A percentile compares a stretch with the other conserved stretches of the same genome.
Conservation (phyloP, 352 stramenopile species). For the Salisapilia sapeloensis region DNA sequence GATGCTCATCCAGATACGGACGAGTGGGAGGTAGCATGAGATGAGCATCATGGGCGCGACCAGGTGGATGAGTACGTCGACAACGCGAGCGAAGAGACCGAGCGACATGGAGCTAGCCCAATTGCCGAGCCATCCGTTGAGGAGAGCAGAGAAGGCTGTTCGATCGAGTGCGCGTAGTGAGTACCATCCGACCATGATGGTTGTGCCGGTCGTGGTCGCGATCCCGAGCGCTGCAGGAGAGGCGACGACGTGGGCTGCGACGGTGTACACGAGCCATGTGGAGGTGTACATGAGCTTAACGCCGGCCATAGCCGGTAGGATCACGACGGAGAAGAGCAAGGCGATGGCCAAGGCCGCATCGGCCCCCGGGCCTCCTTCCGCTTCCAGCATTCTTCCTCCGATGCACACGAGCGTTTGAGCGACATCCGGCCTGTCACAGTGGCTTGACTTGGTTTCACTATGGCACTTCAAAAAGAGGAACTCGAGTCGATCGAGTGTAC, state of each 20-base stretch:
- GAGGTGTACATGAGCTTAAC: conserved; percentile 67
- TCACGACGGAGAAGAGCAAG: conserved; percentile 42
- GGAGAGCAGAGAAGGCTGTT: conserved; percentile 47
- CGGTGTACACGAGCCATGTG: conserved; percentile 58
- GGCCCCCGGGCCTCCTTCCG: background rate
- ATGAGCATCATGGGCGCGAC: conserved; percentile 55
- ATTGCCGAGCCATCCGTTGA: conserved; percentile 59
- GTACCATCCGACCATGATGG: conserved; percentile 79
- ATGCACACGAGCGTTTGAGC: too few relatives aligned
- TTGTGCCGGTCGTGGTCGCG: conserved; percentile 63
- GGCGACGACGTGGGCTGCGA: conserved; percentile 22
- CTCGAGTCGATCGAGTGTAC: too few relatives aligned
- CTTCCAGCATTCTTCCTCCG: too few relatives aligned
- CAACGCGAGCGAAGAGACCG: conserved; percentile 32
- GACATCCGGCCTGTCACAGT: too few relatives aligned
- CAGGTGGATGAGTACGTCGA: conserved; percentile 48
- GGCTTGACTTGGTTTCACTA: too few relatives aligned
- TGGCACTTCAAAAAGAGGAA: too few relatives aligned
- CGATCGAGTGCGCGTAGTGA: conserved; percentile 66
- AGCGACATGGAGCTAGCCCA: conserved; percentile 52
- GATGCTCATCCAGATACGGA: conserved; percentile 70
- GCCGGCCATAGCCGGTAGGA: conserved; percentile 29
- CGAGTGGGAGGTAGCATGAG: conserved; percentile 51
- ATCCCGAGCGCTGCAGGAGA: conserved; percentile 50
- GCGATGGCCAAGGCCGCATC: conserved; percentile 25